Conservation (phyloP, 2,329 filamentous ascomycete species). For the Claviceps cyperi region DNA sequence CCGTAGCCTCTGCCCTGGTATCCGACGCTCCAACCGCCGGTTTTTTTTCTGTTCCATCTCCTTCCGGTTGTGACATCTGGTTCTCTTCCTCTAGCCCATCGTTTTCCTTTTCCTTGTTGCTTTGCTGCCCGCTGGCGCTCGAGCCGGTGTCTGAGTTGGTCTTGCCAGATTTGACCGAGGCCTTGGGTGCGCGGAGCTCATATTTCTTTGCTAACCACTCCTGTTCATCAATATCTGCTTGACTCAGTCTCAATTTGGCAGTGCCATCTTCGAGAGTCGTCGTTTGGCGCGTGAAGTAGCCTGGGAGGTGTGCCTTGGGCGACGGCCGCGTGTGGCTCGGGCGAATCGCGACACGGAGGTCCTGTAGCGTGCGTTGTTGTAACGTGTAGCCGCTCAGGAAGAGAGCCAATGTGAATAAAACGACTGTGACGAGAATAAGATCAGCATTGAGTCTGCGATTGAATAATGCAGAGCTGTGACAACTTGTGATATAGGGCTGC, state of each 20-base stretch:
- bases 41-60: background rate
- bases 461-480: background rate
- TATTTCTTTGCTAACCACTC: conserved; percentile 8
- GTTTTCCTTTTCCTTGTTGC: background rate
- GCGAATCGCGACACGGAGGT: conserved; percentile 60
- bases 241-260: conserved; percentile 24
- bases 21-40: conserved; percentile 6
- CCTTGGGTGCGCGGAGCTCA: conserved; percentile 11
- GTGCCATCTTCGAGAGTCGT: conserved; percentile 33
- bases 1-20: conserved; percentile 8
- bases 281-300: conserved; percentile 31
- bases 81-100: background rate
- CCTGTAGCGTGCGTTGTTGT: conserved; percentile 71
- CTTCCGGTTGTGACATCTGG: background rate
- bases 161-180: conserved; percentile 6
- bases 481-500: conserved; percentile 8
- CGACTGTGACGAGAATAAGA: conserved; percentile 32
- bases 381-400: conserved; percentile 80
- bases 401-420: conserved; percentile 64
- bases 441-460: conserved; percentile 8
- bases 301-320: conserved; percentile 35
- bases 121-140: conserved; percentile 1
- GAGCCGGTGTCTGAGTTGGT: background rate
- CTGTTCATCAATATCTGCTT: conserved; percentile 16
- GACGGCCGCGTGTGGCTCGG: conserved; percentile 28